Base-by-base conservation (phyloP, 208 protist species). In the Wallacemonas sp. region DNA sequence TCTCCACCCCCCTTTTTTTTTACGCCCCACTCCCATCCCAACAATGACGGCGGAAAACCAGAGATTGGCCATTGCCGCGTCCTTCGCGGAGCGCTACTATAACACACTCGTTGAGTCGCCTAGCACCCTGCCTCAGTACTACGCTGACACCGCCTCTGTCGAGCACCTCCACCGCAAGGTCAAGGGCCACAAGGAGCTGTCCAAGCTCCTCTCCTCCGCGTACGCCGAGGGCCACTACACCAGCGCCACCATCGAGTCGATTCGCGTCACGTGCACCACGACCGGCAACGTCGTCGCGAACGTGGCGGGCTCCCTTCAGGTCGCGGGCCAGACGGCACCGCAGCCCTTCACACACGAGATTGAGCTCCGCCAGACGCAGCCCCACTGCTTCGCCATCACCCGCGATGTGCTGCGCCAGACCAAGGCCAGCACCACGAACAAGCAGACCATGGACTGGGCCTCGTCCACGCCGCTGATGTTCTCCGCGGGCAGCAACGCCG, bases 51-150 rank as follows among this genome's bases (percentile, higher is more conserved):
- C 47, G 43, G 63, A 72, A 32, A 44, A 52, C 27, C 64, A 61
- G 27, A 61, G 65, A 44, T 70, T 78, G 39, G 70, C 66, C 61
- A 61, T 95, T 32, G 85, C 74, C 11, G 86, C 74, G 6, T 90
- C 70, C 63, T 95, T 95, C 47, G 79, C 81, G 26, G 61, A 63
- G 41, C 77, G 76, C 44, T 95, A 92, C 75, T 92, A 90, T 77
- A 86, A 74, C 17, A 38, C 63, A 14, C 67, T 95, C 11, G 78
- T 90, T 60, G 46, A 87, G 64, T 23, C 52, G n/a, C 82, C 83
- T 1, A 61, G 62, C 52, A 57, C 47, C 9, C 73, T 95, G 27
- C 21, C 62, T 0, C 44, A 14, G 16, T 87, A 87, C 46, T 93
- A 95, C 78, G 70, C 48, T 14, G 64, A 70, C 23, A 68, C 74